A percentile compares a stretch with the other conserved stretches of the same genome.
Evolutionary conservation across 116 monocot genomes (phyloP).

Genomic region (Iris pallida): DNA sequence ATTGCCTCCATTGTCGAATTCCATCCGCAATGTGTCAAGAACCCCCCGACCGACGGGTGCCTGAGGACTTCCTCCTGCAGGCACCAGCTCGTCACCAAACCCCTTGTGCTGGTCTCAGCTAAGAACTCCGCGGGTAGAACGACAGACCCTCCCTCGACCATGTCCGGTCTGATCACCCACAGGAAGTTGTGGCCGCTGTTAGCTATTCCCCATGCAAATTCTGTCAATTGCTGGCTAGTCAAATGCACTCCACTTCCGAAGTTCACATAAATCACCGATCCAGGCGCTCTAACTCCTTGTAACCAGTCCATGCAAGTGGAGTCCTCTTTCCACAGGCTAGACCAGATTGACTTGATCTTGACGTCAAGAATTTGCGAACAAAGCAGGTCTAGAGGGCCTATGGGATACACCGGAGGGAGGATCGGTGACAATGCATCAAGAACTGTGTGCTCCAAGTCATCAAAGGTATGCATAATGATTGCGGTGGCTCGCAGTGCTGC

Average conservation of each 20-base stretch:
- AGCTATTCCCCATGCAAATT: constrained; percentile 29
- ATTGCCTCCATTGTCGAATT: constrained; percentile 72
- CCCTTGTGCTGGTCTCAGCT: constrained; percentile 11
- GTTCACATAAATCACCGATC: constrained; percentile 27
- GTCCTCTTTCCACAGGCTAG: constrained; percentile 26
- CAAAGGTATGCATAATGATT: constrained; percentile 29
- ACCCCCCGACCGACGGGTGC: constrained; percentile 47
- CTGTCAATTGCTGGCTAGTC: constrained; percentile 15
- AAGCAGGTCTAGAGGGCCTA: constrained; percentile 23
- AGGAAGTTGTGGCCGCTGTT: constrained; percentile 26
- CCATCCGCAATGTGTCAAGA: constrained; percentile 82
- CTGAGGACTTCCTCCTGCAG: constrained; percentile 21
- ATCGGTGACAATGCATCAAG: constrained; percentile 8
- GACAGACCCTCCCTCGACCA: constrained; percentile 10
- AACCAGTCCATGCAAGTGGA: constrained; percentile 24
- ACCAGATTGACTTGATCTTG: background rate
- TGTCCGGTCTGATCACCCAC: constrained; percentile 12
- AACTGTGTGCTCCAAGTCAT: constrained; percentile 17
- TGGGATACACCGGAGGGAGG: constrained; percentile 24
- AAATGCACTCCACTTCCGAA: constrained; percentile 27
- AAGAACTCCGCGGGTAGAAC: constrained; percentile 19
- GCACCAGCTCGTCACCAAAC: constrained; percentile 31
- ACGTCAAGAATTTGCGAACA: background rate
- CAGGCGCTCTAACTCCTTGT: background rate
- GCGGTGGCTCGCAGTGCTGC: constrained; percentile 9